Evolutionary conservation across 2,329 filamentous ascomycete species (phyloP), one percentile per base, ranked within the genome.

Genomic region (Pseudogymnoascus sp.): DNA sequence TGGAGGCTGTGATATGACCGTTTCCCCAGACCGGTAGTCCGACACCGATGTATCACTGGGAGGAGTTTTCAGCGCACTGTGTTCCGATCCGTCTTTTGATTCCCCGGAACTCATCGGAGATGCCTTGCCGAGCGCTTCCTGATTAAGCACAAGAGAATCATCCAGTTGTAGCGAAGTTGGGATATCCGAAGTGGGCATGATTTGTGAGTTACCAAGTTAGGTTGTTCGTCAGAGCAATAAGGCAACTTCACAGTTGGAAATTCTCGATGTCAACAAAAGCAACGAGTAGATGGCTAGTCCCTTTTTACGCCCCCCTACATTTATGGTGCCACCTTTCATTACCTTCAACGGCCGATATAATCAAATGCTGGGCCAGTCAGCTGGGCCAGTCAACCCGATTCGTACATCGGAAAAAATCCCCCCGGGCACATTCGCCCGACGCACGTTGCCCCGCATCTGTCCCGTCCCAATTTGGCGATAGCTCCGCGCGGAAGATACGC

Each of bases 281-380:
- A 53, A 12, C n/a, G 25, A 53, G 25, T 53, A 31, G 42, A 8
- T n/a, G 42, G 42, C 21, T 25, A 47, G 47, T 53, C 12, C 8
- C n/a, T 53, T 53, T 53, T 28, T 11, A 31, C 47, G 8, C 47
- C 6, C 14, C n/a, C 8, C 25, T 53, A 53, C 47, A 53, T 53
- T 53, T 53, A 53, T 53, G 47, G 47, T 53, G 25, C 47, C 25
- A 31, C 47, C 47, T 31, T 53, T 31, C 47, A 53, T 28, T 53
- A n/a, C 7, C 16, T n/a, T 53, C 25, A 28, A 31, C 28, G 8
- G 11, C 47, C 25, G 47, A 31, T 31, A 28, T 31, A 31, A 31
- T 53, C 23, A 25, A 25, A 25, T 25, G 23, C 23, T 25, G 23
- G 23, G 23, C 23, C 23, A 23, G 23, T 23, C 23, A 23, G 23